A percentile compares a stretch with the other conserved stretches of the same genome.
phyloP scores from a whole-genome alignment of 225 moss, liverwort and hornwort species.

The Physcomitrium patens region DNA sequence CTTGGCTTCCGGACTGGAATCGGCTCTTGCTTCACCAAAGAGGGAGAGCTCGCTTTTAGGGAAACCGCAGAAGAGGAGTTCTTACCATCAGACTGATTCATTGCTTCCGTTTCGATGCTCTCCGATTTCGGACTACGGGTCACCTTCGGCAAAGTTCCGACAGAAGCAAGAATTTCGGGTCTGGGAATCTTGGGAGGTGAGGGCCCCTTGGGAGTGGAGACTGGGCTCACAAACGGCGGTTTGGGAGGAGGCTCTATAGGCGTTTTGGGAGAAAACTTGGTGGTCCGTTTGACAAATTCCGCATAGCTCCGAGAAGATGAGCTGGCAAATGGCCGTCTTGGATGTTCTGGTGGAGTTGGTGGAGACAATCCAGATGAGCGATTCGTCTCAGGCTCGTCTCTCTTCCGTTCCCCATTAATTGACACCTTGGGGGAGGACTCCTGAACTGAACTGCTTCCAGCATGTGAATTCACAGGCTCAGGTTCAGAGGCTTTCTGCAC shows the following conservation, averaged over 20 bases:
- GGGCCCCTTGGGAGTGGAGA: slow-evolving; percentile 13
- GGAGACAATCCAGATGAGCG: slow-evolving; percentile 30
- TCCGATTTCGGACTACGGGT: background rate
- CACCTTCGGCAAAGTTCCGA: background rate
- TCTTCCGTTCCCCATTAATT: slow-evolving; percentile 13
- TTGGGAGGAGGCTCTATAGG: slow-evolving; percentile 3
- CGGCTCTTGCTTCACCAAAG: slow-evolving; percentile 34
- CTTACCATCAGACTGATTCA: slow-evolving; percentile 6
- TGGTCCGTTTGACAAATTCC: slow-evolving; percentile 40
- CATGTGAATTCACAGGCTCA: background rate
- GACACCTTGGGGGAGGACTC: background rate
- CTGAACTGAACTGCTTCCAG: background rate
- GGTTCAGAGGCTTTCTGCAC: slow-evolving; percentile 1
- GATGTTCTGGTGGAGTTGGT: slow-evolving; percentile 33
- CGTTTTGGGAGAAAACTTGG: slow-evolving; percentile 26
- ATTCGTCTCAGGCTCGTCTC: slow-evolving; percentile 13
- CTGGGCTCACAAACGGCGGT: background rate
- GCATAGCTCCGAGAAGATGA: slow-evolving; percentile 45
- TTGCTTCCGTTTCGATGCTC: background rate
- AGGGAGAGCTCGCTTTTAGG: background rate
- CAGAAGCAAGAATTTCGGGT: background rate
- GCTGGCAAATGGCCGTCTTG: slow-evolving; percentile 34
- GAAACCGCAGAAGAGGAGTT: slow-evolving; percentile 19
- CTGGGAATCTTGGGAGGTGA: background rate
- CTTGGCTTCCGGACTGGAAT: slow-evolving; percentile 33